These are phyloP conservation scores for Alternaria novae-zelandiae DNA, from an alignment of 2,329 filamentous ascomycete species.

Conservation along the genomic window DNA sequence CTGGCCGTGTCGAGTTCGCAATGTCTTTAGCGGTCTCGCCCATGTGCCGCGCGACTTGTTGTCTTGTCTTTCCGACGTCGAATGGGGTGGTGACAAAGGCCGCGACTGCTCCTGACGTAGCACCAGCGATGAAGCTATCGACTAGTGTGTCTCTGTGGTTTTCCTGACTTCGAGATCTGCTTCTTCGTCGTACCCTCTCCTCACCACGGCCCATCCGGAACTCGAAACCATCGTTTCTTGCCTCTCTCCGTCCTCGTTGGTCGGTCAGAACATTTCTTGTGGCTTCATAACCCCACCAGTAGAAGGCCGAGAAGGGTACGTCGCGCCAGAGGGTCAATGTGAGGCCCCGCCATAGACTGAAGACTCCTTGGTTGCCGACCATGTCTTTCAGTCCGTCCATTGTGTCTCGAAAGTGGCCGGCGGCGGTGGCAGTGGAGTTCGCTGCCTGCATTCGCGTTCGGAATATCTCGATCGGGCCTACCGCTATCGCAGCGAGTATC, in stretches of 20 bases:
- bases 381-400: slow-evolving; percentile 77
- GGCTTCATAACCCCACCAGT: slow-evolving; percentile 97
- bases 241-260: slow-evolving; percentile 61
- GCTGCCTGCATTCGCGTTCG: slow-evolving; percentile 89
- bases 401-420: slow-evolving; percentile 79
- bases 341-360: slow-evolving; percentile 86
- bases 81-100: slow-evolving; percentile 93
- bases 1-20: slow-evolving; percentile 61
- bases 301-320: slow-evolving; percentile 94
- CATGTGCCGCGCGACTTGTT: slow-evolving; percentile 77
- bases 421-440: slow-evolving; percentile 49
- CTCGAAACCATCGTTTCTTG: slow-evolving; percentile 37
- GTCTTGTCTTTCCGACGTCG: slow-evolving; percentile 95
- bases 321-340: slow-evolving; percentile 94
- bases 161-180: slow-evolving; percentile 67
- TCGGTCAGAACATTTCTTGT: slow-evolving; percentile 76
- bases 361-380: slow-evolving; percentile 77
- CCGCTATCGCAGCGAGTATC: slow-evolving; percentile 78
- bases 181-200: slow-evolving; percentile 36
- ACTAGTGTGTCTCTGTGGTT: slow-evolving; percentile 79
- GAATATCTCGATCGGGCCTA: slow-evolving; percentile 93
- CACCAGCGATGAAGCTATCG: slow-evolving; percentile 89
- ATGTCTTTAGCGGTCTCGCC: slow-evolving; percentile 47
- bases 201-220: slow-evolving; percentile 44
- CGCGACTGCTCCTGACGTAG: slow-evolving; percentile 80